Evolutionary conservation across 495 filamentous ascomycete genomes (phyloP).

Genomic region (Margaritispora aquatica): DNA sequence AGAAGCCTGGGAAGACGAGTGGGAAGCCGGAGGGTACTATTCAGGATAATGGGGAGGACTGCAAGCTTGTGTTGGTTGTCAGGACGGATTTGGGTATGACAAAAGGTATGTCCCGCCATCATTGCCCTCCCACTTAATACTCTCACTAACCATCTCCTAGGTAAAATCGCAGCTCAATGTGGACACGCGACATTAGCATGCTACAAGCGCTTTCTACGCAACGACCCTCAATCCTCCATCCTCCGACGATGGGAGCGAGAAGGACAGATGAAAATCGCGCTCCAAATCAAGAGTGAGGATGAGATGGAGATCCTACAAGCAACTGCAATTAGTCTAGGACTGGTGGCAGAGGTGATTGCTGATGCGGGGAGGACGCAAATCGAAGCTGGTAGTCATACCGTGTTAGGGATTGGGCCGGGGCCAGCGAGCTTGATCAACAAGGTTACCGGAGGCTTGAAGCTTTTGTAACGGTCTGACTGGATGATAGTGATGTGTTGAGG

Average conservation of each 20-base stretch:
- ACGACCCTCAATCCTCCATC: slow-evolving; percentile 46
- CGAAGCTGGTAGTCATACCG: slow-evolving; percentile 83
- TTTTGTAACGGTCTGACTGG: slow-evolving; percentile 48
- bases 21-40: neutral
- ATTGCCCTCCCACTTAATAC: neutral
- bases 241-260: slow-evolving; percentile 75
- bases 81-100: slow-evolving; percentile 94
- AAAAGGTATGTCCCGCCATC: slow-evolving; percentile 55
- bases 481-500: neutral
- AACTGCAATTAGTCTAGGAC: slow-evolving; percentile 72
- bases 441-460: slow-evolving; percentile 83
- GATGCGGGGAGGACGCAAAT: slow-evolving; percentile 99
- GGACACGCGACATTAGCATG: slow-evolving; percentile 95
- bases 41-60: slow-evolving; percentile 60
- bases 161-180: slow-evolving; percentile 95
- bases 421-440: slow-evolving; percentile 81
- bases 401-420: slow-evolving; percentile 81
- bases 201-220: slow-evolving; percentile 71
- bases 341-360: slow-evolving; percentile 81
- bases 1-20: slow-evolving; percentile 5
- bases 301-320: slow-evolving; percentile 72
- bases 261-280: slow-evolving; percentile 88
- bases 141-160: slow-evolving; percentile 37
- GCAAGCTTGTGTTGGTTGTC: slow-evolving; percentile 90
- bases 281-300: slow-evolving; percentile 79